Evolutionary conservation across 352 stramenopile species (phyloP).

Genomic region (Pythium brassicae): DNA sequence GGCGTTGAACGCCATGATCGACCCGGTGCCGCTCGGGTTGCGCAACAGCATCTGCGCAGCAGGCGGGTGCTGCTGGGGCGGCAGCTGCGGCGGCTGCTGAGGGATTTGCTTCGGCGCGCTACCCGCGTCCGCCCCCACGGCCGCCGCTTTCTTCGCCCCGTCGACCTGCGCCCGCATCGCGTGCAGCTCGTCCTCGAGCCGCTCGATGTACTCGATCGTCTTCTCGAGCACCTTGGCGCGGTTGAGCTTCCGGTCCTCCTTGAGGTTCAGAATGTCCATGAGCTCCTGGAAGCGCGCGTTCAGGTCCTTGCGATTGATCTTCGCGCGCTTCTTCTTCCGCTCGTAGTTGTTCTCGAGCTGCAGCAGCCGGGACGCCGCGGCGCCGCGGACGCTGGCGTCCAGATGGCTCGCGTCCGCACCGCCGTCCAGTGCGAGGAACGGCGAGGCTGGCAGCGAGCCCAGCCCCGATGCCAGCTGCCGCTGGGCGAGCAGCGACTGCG

Average conservation of each 20-base stretch:
- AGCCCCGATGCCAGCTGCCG: constrained; percentile 1
- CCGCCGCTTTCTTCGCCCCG: constrained; percentile 13
- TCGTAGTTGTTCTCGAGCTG: constrained; percentile 69
- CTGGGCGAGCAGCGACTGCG: constrained; percentile 2
- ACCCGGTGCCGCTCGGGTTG: no score
- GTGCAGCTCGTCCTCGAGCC: constrained; percentile 37
- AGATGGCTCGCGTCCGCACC: neutral
- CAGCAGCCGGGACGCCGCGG: constrained; percentile 22
- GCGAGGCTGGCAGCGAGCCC: no score
- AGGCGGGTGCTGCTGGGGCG: no score
- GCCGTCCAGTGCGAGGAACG: no score
- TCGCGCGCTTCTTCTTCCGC: constrained; percentile 65
- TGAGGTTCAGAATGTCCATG: constrained; percentile 54
- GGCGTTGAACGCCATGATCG: constrained; percentile 22
- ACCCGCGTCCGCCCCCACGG: neutral
- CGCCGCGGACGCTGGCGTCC: constrained; percentile 3
- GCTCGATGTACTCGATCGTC: constrained; percentile 55
- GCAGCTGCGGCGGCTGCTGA: no score
- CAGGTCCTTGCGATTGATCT: constrained; percentile 64
- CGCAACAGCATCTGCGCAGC: no score
- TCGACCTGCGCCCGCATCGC: constrained; percentile 11
- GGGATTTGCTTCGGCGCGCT: no score
- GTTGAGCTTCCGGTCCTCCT: constrained; percentile 64
- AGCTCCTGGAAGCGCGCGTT: constrained; percentile 65
- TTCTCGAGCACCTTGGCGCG: constrained; percentile 66